Percentiles rank a stretch among this genome's conserved stretches.
These are phyloP conservation scores for Guyanaporus albipodus DNA, from an alignment of 768 basidiomycete species.

Conservation along the genomic window DNA sequence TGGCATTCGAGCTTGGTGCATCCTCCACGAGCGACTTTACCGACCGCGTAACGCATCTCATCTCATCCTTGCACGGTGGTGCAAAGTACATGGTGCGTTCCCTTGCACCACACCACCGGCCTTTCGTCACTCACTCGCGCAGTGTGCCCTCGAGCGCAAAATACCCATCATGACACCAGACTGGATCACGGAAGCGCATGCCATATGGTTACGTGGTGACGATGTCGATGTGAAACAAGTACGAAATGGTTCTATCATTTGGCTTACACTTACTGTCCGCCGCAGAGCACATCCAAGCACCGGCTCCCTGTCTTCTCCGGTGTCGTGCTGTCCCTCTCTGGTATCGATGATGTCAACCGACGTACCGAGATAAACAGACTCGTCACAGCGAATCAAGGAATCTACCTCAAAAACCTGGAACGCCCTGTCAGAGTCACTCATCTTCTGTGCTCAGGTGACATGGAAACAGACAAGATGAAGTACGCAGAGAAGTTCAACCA, in stretches of 20 bases:
- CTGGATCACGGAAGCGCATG: conserved; percentile 73
- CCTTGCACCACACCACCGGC: background rate
- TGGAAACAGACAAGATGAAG: conserved; percentile 69
- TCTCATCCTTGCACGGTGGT: conserved; percentile 77
- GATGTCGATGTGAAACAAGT: conserved; percentile 70
- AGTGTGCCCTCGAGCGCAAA: conserved; percentile 81
- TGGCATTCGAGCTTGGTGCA: conserved; percentile 81
- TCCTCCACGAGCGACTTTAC: conserved; percentile 67
- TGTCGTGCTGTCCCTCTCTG: conserved; percentile 70
- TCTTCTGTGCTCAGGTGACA: conserved; percentile 68
- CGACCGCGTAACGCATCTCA: conserved; percentile 81
- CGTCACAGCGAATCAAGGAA: conserved; percentile 58
- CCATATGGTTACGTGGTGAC: conserved; percentile 74
- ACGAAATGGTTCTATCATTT: conserved; percentile 9
- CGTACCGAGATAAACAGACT: conserved; percentile 63
- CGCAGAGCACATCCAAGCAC: conserved; percentile 55
- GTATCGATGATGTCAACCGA: conserved; percentile 57
- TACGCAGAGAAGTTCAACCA: conserved; percentile 74
- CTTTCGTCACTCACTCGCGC: conserved; percentile 1
- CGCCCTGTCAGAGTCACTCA: conserved; percentile 81
- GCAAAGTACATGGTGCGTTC: conserved; percentile 73
- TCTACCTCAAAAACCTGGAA: conserved; percentile 71
- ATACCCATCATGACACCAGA: conserved; percentile 75
- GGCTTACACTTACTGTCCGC: background rate
- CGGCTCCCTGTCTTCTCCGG: conserved; percentile 72